Evolutionary conservation across 164 flowering plant species (phyloP).

Genomic region (Macadamia integrifolia): DNA sequence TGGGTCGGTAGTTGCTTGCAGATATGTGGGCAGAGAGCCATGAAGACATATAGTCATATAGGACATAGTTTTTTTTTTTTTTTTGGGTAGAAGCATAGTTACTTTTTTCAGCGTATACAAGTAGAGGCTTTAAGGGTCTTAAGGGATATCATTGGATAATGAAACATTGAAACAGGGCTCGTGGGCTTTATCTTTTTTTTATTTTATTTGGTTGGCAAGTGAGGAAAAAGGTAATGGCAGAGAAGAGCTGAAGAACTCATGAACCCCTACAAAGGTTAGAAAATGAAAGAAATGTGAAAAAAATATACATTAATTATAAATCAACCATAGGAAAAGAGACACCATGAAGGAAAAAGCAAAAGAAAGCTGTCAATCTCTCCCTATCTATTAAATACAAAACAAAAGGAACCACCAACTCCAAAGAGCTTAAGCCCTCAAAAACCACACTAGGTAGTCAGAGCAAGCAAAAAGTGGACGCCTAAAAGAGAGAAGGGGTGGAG

Average conservation of each 20-base stretch:
- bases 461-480: background rate
- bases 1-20: background rate
- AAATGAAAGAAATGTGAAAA: background rate
- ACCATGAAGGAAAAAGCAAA: background rate
- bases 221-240: slow-evolving; percentile 18
- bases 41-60: too few species aligned
- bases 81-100: too few species aligned
- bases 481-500: background rate
- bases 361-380: background rate
- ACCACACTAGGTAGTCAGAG: background rate
- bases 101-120: too few species aligned
- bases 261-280: slow-evolving; percentile 17
- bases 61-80: too few species aligned
- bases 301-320: background rate
- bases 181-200: slow-evolving; percentile 37
- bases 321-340: background rate
- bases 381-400: too few species aligned
- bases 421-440: background rate
- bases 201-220: slow-evolving; percentile 9
- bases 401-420: too few species aligned
- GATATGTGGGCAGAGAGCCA: too few species aligned
- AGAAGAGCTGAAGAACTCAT: slow-evolving; percentile 8
- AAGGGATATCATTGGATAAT: slow-evolving; percentile 3
- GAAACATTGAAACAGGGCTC: slow-evolving; percentile 30
- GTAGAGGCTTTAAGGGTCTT: slow-evolving; percentile 10